Base-by-base conservation (phyloP, 768 basidiomycete genomes). In the Naematelia aurantialba region DNA sequence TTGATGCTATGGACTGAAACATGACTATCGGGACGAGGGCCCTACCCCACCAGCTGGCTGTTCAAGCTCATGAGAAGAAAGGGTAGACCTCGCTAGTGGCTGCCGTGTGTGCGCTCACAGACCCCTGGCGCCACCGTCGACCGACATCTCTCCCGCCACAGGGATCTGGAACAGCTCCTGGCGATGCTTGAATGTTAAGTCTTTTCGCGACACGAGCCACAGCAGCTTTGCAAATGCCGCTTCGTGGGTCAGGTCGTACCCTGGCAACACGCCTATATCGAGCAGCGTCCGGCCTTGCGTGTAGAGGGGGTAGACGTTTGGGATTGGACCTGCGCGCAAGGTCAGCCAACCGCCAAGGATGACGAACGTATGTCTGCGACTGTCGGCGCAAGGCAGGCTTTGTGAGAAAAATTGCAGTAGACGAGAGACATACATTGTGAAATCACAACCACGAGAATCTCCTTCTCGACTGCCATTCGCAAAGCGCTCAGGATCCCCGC, bases 221-320 rank as follows among this genome's bases (percentile, higher is more conserved):
- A 73, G 52, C 4, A 73, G 61, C 59, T 73, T 73, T 4, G 71
- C 71, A 26, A 73, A 73, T 2, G 71, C 71, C 17, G 71, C 71
- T 58, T 73, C 71, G 62, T 73, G 71, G 19, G 69, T 73, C 17
- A 73, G 56, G 55, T 73, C 71, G 56, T 73, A 68, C 8, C 71
- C 71, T 21, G 71, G 71, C 25, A 68, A 46, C 1, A 73, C 71
- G 13, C 71, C 69, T 21, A 68, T 66, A 30, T 58, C 52, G 25
- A 71, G 52, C 24, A 73, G 56, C 1, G 63, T 68, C 13, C 68
- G 55, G 17, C 71, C 71, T 47, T 73, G 71, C 11, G 71, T 68
- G 58, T 73, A 73, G 22, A 73, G 52, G 5, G 71, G 71, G 48
- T 73, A 73, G 5, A 73, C 67, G 51, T 67, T 68, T 0, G 71